Base-by-base conservation (phyloP, 2,329 filamentous ascomycete genomes). In the Davidsoniella virescens region DNA sequence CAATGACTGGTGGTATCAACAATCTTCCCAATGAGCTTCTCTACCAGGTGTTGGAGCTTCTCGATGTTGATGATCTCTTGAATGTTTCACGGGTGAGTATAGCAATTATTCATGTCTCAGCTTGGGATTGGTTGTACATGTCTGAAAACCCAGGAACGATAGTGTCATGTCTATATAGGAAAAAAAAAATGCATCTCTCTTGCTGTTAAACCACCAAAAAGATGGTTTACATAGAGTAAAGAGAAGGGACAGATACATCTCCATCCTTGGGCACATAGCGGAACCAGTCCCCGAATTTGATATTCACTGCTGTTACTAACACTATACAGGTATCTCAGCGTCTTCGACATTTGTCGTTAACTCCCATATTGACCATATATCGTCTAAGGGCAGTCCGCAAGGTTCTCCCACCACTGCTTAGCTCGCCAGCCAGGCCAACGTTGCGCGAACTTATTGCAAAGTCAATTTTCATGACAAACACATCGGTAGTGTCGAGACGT, bases 381-480 rank as follows among this genome's bases (percentile, higher is more conserved):
- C 79, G 81, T 44, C 72, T 83, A 17, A 76, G 72, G 46, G 70
- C 67, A 55, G 73, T 70, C 36, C 74, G 77, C 36, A 57, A 65
- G 33, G 62, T 68, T 3, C 71, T 86, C 3, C 68, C 71, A 4
- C 70, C 71, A 14, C 66, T 77, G 29, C 68, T 85, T 9, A 65
- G 67, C 6, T 73, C 72, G 5, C 71, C 77, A 4, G 70, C 67
- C 25, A 72, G 78, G 6, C 77, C 80, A 2, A 71, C 75, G 3
- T 67, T 80, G 2, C 63, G 74, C 37, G 75, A 82, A 51, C 76
- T 84, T 12, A 77, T 80, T 48, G 63, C 69, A 18, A 72, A 78
- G 39, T 72, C 69, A 60, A 84, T 86, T 59, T 81, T 84, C 63
- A 64, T 84, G 40, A 82, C 79, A 39, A 69, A 72, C 50, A 84